These are phyloP conservation scores for Microcyclospora pomicola DNA, from an alignment of 2,329 filamentous ascomycete genomes.

Conservation along the genomic window DNA sequence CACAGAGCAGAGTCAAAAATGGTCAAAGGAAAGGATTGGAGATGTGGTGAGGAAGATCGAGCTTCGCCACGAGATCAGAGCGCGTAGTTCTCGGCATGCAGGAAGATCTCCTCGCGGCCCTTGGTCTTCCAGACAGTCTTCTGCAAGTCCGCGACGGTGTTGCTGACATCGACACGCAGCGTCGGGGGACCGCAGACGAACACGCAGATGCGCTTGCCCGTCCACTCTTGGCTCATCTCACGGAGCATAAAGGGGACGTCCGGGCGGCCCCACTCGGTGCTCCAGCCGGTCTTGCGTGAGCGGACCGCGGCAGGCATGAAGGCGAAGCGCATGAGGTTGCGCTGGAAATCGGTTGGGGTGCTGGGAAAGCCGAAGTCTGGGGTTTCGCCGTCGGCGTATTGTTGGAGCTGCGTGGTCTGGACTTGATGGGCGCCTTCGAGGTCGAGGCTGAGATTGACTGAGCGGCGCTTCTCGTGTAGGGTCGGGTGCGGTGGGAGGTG, in stretches of 20 bases:
- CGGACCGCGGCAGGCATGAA: conserved; percentile 47
- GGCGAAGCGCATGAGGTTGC: conserved; percentile 79
- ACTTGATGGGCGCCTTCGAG: conserved; percentile 28
- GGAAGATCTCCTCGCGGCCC: conserved; percentile 73
- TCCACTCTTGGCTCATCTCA: conserved; percentile 64
- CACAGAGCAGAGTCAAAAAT: no score
- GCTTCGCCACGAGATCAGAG: conserved; percentile 36
- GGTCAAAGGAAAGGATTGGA: no score
- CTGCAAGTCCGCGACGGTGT: conserved; percentile 70
- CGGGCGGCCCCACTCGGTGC: conserved; percentile 80
- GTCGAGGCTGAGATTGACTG: conserved; percentile 30
- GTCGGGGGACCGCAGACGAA: conserved; percentile 83
- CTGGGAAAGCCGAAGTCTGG: conserved; percentile 55
- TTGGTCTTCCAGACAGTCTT: conserved; percentile 67
- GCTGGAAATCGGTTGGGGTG: conserved; percentile 77
- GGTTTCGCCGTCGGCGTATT: conserved; percentile 5
- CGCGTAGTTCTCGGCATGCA: conserved; percentile 93
- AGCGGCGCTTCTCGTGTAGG: conserved; percentile 29
- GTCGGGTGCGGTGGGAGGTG: conserved; percentile 20
- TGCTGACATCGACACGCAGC: conserved; percentile 81
- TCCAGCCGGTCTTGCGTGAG: conserved; percentile 58
- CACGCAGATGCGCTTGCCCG: conserved; percentile 71
- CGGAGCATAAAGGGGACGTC: conserved; percentile 77
- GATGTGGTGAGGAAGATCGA: no score
- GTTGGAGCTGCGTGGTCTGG: conserved; percentile 14